These are phyloP conservation scores for Calonectria multiphialidica DNA, from an alignment of 2,329 filamentous ascomycete species.

Conservation along the genomic window DNA sequence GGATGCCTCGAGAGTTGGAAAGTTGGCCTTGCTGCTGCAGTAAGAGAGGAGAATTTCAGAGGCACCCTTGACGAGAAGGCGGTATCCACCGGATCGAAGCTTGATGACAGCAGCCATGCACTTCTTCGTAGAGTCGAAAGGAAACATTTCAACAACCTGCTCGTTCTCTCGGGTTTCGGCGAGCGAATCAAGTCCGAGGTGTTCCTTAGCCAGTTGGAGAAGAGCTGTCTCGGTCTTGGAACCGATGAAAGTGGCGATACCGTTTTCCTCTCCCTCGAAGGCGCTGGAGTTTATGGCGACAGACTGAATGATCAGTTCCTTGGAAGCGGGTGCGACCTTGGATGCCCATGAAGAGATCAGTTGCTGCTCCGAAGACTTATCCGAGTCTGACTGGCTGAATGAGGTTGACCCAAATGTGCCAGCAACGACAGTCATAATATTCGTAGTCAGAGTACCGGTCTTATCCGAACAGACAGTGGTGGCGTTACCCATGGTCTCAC, in stretches of 20 bases:
- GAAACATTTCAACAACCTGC: conserved; percentile 60
- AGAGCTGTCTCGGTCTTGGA: conserved; percentile 68
- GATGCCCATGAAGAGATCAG: conserved; percentile 4
- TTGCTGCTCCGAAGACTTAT: neutral
- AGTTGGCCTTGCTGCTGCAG: conserved; percentile 44
- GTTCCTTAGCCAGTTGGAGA: conserved; percentile 60
- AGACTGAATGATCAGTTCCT: conserved; percentile 54
- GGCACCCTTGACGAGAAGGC: conserved; percentile 67
- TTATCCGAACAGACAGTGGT: conserved; percentile 80
- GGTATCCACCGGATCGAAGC: conserved; percentile 50
- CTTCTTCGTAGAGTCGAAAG: conserved; percentile 65
- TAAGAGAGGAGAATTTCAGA: conserved; percentile 64
- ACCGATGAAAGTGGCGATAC: conserved; percentile 59
- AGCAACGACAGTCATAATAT: conserved; percentile 43
- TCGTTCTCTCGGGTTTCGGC: conserved; percentile 58
- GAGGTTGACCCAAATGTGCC: conserved; percentile 36
- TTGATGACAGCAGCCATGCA: conserved; percentile 67
- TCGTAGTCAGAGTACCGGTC: conserved; percentile 47
- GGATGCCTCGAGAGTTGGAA: conserved; percentile 61
- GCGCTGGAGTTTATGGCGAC: conserved; percentile 68
- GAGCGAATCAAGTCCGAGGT: conserved; percentile 62
- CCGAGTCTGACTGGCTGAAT: conserved; percentile 3
- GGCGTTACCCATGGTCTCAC: conserved; percentile 78
- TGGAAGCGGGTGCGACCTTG: conserved; percentile 39
- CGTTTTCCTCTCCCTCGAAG: conserved; percentile 63